A percentile compares a stretch with the other conserved stretches of the same genome.
These are phyloP conservation scores for Venturia carpophila DNA, from an alignment of 2,329 filamentous ascomycete genomes.

Conservation along the genomic window DNA sequence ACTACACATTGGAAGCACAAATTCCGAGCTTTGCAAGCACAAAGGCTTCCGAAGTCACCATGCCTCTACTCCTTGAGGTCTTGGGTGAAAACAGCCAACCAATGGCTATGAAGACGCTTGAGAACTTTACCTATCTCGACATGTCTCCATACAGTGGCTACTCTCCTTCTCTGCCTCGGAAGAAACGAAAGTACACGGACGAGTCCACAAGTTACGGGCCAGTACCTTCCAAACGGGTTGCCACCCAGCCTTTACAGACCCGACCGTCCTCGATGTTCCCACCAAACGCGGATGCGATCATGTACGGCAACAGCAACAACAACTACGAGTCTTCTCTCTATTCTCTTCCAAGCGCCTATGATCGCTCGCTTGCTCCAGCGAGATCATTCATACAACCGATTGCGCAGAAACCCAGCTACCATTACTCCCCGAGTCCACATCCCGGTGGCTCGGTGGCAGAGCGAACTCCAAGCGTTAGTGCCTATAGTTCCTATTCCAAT, in stretches of 20 bases:
- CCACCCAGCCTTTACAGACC: constrained; percentile 20
- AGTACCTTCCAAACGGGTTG: constrained; percentile 42
- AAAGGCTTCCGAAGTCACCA: constrained; percentile 46
- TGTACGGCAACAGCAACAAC: not conserved
- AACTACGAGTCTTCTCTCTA: constrained; percentile 23
- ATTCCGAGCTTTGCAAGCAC: constrained; percentile 59
- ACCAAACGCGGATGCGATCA: not conserved
- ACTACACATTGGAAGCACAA: constrained; percentile 65
- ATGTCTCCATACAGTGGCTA: constrained; percentile 29
- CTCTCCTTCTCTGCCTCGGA: constrained; percentile 32
- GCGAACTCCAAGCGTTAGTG: constrained; percentile 30
- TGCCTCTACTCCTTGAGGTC: constrained; percentile 53
- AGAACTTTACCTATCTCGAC: constrained; percentile 55
- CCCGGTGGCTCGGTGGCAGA: constrained; percentile 28
- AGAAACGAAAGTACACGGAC: constrained; percentile 50
- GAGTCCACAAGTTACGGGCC: constrained; percentile 41
- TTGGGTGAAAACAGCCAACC: constrained; percentile 48
- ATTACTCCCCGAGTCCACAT: constrained; percentile 23
- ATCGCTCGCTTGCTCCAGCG: constrained; percentile 20
- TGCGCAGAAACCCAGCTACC: constrained; percentile 20
- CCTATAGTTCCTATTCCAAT: constrained; percentile 38
- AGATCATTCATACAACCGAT: constrained; percentile 21
- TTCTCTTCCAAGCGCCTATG: constrained; percentile 13
- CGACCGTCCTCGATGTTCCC: constrained; percentile 3
- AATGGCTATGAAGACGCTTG: constrained; percentile 47